Percentiles rank a stretch among this genome's conserved stretches.
These are phyloP conservation scores for Microbotryum intermedium DNA, from an alignment of 1,284 basidiomycete species.

Conservation along the genomic window DNA sequence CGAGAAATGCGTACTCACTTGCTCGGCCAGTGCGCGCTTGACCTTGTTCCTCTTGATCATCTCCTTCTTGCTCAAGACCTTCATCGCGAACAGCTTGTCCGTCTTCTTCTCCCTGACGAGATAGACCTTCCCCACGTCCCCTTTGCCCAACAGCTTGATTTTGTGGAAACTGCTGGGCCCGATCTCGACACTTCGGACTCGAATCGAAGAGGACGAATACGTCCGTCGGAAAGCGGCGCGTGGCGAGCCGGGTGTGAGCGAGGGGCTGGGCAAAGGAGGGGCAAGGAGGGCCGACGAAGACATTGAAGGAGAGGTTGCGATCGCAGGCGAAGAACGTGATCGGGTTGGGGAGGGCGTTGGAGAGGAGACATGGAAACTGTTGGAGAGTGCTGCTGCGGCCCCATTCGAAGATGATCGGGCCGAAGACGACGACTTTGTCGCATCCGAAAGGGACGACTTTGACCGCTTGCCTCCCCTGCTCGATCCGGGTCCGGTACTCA, in stretches of 20 bases:
- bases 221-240: constrained; percentile 67
- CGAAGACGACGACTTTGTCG: constrained; percentile 10
- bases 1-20: constrained; percentile 40
- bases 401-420: constrained; percentile 10
- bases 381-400: neutral
- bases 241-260: constrained; percentile 14
- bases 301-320: constrained; percentile 2
- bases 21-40: constrained; percentile 89
- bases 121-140: constrained; percentile 93
- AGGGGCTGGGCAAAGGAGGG: constrained; percentile 12
- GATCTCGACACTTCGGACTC: constrained; percentile 85
- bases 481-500: constrained; percentile 8
- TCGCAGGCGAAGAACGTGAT: constrained; percentile 17
- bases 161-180: constrained; percentile 84
- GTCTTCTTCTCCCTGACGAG: constrained; percentile 92
- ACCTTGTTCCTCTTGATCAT: constrained; percentile 99
- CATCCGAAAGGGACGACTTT: constrained; percentile 15
- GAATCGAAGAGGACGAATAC: constrained; percentile 96
- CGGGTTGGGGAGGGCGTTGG: constrained; percentile 15
- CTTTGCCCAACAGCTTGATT: constrained; percentile 88
- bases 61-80: constrained; percentile 93
- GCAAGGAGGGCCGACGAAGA: constrained; percentile 7
- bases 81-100: constrained; percentile 89
- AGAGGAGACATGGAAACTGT: neutral
- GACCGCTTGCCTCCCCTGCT: neutral